phyloP scores from a whole-genome alignment of 2,329 filamentous ascomycete genomes.

The Apiospora pterosperma region DNA sequence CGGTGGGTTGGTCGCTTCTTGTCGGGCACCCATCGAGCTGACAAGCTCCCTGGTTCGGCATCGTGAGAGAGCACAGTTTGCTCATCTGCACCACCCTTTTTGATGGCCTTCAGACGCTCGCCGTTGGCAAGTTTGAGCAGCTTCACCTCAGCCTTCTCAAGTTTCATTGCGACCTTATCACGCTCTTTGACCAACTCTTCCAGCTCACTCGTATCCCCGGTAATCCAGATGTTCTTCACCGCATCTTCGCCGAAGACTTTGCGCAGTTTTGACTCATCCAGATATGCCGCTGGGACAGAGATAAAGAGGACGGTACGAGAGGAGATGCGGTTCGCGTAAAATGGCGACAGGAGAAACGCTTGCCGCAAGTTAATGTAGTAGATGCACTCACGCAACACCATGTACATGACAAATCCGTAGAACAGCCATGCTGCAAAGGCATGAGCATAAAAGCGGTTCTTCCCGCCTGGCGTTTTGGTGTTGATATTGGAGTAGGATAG shows the following conservation, averaged over 20 bases:
- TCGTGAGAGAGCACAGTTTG: conserved; percentile 50
- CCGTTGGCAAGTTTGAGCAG: conserved; percentile 77
- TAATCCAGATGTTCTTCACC: conserved; percentile 82
- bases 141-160: conserved; percentile 84
- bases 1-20: conserved; percentile 76
- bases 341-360: conserved; percentile 82
- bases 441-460: conserved; percentile 76
- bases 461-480: conserved; percentile 41
- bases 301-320: conserved; percentile 88
- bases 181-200: conserved; percentile 79
- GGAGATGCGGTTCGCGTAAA: conserved; percentile 81
- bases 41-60: conserved; percentile 66
- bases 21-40: conserved; percentile 69
- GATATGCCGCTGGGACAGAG: conserved; percentile 74
- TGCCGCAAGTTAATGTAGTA: conserved; percentile 92
- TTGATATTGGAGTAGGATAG: conserved; percentile 76
- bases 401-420: conserved; percentile 83
- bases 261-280: conserved; percentile 72
- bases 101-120: conserved; percentile 63
- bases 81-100: conserved; percentile 51
- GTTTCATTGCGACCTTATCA: conserved; percentile 72
- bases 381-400: conserved; percentile 82
- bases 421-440: conserved; percentile 78
- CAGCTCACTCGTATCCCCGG: conserved; percentile 71
- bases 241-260: conserved; percentile 73